Evolutionary conservation across 305 asterid genomes (phyloP).

Genomic region (Solanum hybrid): DNA sequence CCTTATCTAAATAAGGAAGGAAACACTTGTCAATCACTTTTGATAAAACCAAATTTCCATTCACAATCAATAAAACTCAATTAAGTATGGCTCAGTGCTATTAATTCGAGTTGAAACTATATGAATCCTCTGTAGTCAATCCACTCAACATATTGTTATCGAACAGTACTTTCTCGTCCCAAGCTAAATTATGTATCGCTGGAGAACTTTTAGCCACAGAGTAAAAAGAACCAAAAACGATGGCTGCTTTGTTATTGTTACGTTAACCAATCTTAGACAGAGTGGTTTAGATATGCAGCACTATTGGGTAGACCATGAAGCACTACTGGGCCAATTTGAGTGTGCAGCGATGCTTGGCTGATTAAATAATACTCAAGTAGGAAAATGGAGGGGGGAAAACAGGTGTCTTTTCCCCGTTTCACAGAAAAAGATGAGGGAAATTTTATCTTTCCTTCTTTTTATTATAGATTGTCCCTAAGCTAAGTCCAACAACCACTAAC

Average conservation of each 20-base stretch:
- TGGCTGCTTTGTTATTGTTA: neutral
- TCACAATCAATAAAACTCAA: neutral
- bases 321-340: neutral
- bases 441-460: neutral
- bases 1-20: neutral
- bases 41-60: neutral
- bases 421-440: neutral
- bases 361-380: neutral
- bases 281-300: neutral
- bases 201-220: neutral
- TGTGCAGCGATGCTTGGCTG: neutral
- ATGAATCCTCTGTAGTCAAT: neutral
- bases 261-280: neutral
- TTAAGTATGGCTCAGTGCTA: neutral
- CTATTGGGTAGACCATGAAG: neutral
- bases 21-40: neutral
- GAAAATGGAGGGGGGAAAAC: neutral
- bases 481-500: neutral
- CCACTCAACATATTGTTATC: neutral
- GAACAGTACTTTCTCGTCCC: neutral
- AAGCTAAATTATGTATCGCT: neutral
- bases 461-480: neutral
- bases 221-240: neutral
- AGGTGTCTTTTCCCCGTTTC: neutral
- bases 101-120: neutral